Percentiles rank a stretch among this genome's conserved stretches.
Conservation (phyloP, 2,329 filamentous ascomycete genomes). For the Penicillium brasilianum region DNA sequence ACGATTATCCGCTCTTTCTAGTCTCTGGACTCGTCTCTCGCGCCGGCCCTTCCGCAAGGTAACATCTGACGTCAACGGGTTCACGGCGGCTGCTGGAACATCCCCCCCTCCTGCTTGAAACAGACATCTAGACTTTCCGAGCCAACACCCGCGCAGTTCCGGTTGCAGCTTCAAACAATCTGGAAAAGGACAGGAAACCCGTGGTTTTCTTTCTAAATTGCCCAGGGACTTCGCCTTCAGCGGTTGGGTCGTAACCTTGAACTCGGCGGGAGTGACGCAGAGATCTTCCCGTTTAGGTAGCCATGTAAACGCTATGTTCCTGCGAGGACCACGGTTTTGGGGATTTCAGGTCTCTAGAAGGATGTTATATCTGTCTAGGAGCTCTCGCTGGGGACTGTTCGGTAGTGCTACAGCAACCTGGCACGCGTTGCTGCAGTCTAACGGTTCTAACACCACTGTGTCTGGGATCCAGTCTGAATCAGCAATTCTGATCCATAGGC, state of each 20-base stretch:
- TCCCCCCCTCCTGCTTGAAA: slow-evolving; percentile 21
- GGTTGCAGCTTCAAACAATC: slow-evolving; percentile 19
- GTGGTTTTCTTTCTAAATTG: not conserved
- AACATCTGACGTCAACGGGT: slow-evolving; percentile 31
- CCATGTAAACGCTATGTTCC: slow-evolving; percentile 7
- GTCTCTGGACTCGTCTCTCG: not conserved
- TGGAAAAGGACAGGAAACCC: not conserved
- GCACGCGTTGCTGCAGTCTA: not conserved
- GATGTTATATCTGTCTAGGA: slow-evolving; percentile 5
- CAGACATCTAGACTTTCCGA: slow-evolving; percentile 19
- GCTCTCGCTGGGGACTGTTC: not conserved
- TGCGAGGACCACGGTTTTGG: not conserved
- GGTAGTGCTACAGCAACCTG: not conserved
- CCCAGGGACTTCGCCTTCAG: not conserved
- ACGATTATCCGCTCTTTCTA: not conserved
- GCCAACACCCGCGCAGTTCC: slow-evolving; percentile 10
- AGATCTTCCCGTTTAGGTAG: not conserved
- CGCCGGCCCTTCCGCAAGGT: slow-evolving; percentile 13
- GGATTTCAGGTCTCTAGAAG: too few relatives aligned
- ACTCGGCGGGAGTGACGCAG: slow-evolving; percentile 14
- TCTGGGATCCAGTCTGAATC: not conserved
- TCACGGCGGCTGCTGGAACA: slow-evolving; percentile 31
- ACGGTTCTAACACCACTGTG: not conserved
- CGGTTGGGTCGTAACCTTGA: not conserved
- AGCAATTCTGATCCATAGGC: not conserved